These are phyloP conservation scores for Tilletia indica DNA, from an alignment of 1,284 basidiomycete genomes.

Conservation along the genomic window DNA sequence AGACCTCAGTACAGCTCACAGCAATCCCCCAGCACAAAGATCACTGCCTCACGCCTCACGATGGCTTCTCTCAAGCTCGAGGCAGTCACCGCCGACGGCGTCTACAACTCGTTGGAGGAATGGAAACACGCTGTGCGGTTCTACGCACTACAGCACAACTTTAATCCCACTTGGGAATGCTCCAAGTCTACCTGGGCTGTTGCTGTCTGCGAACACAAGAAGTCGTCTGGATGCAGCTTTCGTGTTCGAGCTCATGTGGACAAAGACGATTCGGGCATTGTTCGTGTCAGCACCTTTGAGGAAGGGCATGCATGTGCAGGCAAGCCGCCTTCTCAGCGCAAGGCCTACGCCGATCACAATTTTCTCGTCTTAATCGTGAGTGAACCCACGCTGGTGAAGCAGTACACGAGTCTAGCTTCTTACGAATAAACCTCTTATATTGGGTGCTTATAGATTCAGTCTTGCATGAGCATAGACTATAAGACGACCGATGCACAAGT, in stretches of 20 bases:
- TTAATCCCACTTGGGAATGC: background rate
- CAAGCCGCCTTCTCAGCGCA: background rate
- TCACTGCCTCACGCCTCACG: too few relatives aligned
- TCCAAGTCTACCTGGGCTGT: background rate
- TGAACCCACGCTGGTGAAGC: background rate
- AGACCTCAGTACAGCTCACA: too few relatives aligned
- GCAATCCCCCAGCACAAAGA: too few relatives aligned
- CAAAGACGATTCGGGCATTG: background rate
- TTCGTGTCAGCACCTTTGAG: background rate
- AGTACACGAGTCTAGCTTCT: background rate
- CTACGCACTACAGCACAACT: background rate
- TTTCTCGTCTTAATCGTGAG: background rate
- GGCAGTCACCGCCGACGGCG: too few relatives aligned
- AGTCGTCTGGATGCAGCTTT: background rate
- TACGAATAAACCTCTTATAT: background rate
- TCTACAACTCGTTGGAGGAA: background rate
- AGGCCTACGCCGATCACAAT: background rate
- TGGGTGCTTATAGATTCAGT: background rate
- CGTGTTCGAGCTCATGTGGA: background rate
- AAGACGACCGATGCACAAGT: background rate
- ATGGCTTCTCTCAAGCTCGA: too few relatives aligned
- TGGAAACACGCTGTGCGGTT: background rate
- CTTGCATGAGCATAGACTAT: background rate
- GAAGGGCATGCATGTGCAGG: background rate
- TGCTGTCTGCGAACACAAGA: background rate